These are phyloP conservation scores for Bolboschoenoplectus hybrid DNA, from an alignment of 202 grass and related monocot genomes.

Conservation along the genomic window DNA sequence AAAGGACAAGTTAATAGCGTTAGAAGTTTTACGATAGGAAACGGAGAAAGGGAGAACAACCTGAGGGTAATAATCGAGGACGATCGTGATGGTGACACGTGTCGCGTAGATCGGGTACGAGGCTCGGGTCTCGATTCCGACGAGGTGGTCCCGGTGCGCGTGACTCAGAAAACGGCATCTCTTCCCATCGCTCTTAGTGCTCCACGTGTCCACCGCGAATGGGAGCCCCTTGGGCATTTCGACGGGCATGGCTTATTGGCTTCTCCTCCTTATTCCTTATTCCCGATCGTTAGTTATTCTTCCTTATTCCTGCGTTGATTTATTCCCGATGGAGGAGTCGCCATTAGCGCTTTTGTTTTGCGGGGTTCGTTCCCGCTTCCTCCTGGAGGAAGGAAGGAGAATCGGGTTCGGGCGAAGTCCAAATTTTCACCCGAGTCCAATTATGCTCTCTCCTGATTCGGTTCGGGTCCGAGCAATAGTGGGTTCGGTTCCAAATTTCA, in stretches of 20 bases:
- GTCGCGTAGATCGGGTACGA: conserved; percentile 60
- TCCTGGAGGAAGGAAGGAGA: conserved; percentile 42
- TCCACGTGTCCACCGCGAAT: conserved; percentile 92
- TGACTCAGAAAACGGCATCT: conserved; percentile 83
- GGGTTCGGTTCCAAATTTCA: background rate
- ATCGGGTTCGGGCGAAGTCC: conserved; percentile 8
- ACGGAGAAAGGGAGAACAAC: conserved; percentile 29
- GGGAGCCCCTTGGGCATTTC: conserved; percentile 87
- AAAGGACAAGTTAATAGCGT: background rate
- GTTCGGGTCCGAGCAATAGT: background rate
- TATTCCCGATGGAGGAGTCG: background rate
- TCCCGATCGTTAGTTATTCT: background rate
- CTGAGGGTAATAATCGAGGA: conserved; percentile 59
- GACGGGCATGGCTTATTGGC: conserved; percentile 56
- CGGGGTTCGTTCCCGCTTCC: conserved; percentile 33
- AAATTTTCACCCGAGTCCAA: background rate
- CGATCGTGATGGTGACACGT: conserved; percentile 61
- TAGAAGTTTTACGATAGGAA: background rate
- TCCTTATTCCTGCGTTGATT: background rate
- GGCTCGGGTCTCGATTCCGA: conserved; percentile 43
- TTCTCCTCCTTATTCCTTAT: background rate
- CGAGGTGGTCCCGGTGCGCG: conserved; percentile 83
- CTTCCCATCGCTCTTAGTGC: conserved; percentile 47
- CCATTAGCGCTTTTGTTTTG: background rate
- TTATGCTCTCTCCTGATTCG: background rate